Base-by-base conservation (phyloP, 352 stramenopile species). In the Phytophthora pistaciae region DNA sequence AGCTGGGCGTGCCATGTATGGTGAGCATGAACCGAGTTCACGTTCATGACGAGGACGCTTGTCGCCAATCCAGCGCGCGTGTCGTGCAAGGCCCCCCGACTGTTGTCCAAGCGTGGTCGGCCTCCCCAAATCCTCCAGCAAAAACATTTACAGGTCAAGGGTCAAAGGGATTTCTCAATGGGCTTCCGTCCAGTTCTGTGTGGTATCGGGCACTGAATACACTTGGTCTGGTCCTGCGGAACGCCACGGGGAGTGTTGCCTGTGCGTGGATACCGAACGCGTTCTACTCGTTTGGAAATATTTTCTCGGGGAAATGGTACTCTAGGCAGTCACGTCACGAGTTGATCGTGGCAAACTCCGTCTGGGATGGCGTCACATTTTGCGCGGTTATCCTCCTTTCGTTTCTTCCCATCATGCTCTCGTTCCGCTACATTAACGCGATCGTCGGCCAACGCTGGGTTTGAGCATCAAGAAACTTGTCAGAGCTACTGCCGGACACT, bases 241-340 rank as follows among this genome's bases (percentile, higher is more conserved):
- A 72, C 31, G 57, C 58, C n/a, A 46, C 16, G 9, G 27, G 16
- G 10, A 72, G 65, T n/a, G 59, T 72, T 0, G 31, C 44, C 0
- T 68, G 59, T 25, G 52, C 53, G 20, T 68, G 66, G 16, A 50
- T 73, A 13, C 9, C 59, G 0, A 68, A 55, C 20, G 59, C 59
- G 0, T 63, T 25, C 18, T 68, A 49, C 3, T 25, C 66, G 13
- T 9, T 68, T n/a, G 66, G 66, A 2, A 68, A 73, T 23, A 40
- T 73, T 49, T 72, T 68, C 38, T 63, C 42, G 2, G 59, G 66
- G 5, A 72, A 64, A 59, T 42, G 27, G 3, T 64, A 59, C 20
- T n/a, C 25, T 2, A n/a, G 60, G 4, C 66, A 73, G 7, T 68
- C 66, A 5, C 31, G 52, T 14, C 16, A 8, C 9, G 66, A 68